phyloP scores from a whole-genome alignment of 2,329 filamentous ascomycete species.

The Tolypocladium inflatum region DNA sequence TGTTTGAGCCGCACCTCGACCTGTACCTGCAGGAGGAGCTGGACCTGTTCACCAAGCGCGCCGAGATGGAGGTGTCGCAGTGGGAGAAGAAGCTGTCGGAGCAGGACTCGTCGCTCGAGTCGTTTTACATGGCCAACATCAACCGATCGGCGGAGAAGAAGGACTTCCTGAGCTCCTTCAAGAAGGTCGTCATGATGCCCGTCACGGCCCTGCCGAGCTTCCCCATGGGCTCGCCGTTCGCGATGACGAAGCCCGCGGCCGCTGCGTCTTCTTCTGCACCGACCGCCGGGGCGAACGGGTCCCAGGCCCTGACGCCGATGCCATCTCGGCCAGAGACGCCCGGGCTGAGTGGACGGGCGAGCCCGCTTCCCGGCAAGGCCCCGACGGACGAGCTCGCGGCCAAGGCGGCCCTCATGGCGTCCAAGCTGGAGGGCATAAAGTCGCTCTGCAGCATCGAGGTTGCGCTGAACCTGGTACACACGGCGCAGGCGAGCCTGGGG shows the following conservation, averaged over 20 bases:
- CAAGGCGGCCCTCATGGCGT: slow-evolving; percentile 96
- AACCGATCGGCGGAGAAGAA: slow-evolving; percentile 93
- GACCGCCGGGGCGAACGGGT: slow-evolving; percentile 14
- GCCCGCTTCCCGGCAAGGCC: slow-evolving; percentile 46
- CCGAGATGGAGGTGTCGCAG: slow-evolving; percentile 64
- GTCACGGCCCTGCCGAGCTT: slow-evolving; percentile 79
- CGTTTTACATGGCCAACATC: slow-evolving; percentile 91
- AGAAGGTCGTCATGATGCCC: slow-evolving; percentile 98
- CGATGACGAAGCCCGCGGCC: slow-evolving; percentile 26
- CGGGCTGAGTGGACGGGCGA: slow-evolving; percentile 27
- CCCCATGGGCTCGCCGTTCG: slow-evolving; percentile 49
- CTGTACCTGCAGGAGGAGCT: slow-evolving; percentile 88
- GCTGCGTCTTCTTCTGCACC: neutral
- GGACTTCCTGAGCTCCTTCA: slow-evolving; percentile 93
- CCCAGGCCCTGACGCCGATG: slow-evolving; percentile 20
- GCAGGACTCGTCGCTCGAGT: slow-evolving; percentile 83
- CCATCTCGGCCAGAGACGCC: slow-evolving; percentile 43
- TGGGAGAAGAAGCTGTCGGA: slow-evolving; percentile 93
- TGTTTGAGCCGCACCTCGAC: slow-evolving; percentile 91
- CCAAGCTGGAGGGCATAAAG: slow-evolving; percentile 85
- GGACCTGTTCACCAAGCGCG: slow-evolving; percentile 69
- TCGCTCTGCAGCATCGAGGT: slow-evolving; percentile 95
- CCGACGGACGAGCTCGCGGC: slow-evolving; percentile 88
- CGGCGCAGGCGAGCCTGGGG: slow-evolving; percentile 79
- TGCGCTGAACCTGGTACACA: slow-evolving; percentile 78